Base-by-base conservation (phyloP, 2,329 filamentous ascomycete genomes). In the Cercospora sp. region DNA sequence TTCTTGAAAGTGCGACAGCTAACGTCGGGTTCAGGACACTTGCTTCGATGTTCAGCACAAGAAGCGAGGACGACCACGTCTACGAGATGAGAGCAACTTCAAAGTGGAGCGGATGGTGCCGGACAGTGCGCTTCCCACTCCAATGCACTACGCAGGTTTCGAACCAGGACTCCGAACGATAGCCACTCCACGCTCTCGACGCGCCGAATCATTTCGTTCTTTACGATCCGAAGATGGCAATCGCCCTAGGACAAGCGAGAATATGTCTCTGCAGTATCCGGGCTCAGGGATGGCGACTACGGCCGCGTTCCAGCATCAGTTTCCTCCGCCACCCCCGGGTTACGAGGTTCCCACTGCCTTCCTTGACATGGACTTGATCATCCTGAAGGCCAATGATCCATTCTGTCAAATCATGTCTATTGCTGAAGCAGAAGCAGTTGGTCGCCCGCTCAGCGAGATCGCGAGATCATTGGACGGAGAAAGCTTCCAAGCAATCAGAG, bases 31-130 rank as follows among this genome's bases (percentile, higher is more conserved):
- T 12, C 85, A 94, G 83, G 91, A 93, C 67, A 85, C 89, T 7
- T 95, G 92, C 77, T 84, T 92, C 74, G 92, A 95, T 79, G 91
- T 95, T 37, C 90, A 93, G 76, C 92, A 95, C 80, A 95, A 94
- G 80, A 95, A 94, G 79, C 84, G 92, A 74, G 92, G 92, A 51
- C 86, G 92, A 60, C 92, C 92, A 68, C 86, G 92, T 71, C 82
- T 95, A 72, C 87, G 91, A 74, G 91, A 94, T 76, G 90, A 92
- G 68, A 66, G 71, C 40, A 72, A 75, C 13, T 72, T 74, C 66
- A 74, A 70, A 57, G 63, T 71, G 16, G 73, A 75, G 55, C 71
- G 70, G 24, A 66, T 69, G 66, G 24, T 68, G 10, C 63, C 69
- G 8, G 69, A 72, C 30, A 51, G 62, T 16, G 65, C 58, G 5